These are phyloP conservation scores for Groenewaldozyma sp. DNA, from an alignment of 1,139 yeast genomes.

Conservation along the genomic window DNA sequence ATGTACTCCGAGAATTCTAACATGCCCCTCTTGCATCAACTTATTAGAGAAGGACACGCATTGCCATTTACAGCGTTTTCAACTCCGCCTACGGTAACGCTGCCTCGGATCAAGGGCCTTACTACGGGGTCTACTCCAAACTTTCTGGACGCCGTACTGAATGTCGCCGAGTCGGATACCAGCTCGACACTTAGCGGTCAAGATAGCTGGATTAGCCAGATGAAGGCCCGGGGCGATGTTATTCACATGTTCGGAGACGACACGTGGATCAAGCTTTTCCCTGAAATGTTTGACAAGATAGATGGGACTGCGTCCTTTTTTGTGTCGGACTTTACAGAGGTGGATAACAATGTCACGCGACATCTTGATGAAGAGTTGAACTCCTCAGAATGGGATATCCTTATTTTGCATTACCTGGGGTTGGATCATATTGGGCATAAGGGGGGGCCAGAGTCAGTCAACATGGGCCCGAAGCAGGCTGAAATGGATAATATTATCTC, in stretches of 20 bases:
- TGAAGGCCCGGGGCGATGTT: constrained; percentile 36
- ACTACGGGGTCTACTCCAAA: constrained; percentile 96
- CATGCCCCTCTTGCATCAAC: constrained; percentile 55
- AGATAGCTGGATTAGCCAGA: constrained; percentile 82
- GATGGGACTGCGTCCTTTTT: constrained; percentile 94
- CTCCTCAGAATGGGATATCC: constrained; percentile 59
- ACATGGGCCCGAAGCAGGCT: constrained; percentile 69
- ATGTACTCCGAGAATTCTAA: constrained; percentile 51
- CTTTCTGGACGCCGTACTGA: constrained; percentile 86
- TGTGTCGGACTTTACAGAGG: constrained; percentile 90
- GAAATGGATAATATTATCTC: constrained; percentile 75
- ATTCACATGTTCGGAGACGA: constrained; percentile 93
- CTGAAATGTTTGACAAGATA: constrained; percentile 47
- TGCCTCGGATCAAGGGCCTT: constrained; percentile 85
- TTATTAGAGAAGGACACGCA: constrained; percentile 61
- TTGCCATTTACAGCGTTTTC: constrained; percentile 86
- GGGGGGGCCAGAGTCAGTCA: constrained; percentile 76
- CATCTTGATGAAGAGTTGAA: constrained; percentile 55
- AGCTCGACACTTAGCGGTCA: constrained; percentile 66
- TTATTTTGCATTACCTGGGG: constrained; percentile 85
- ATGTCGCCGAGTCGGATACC: constrained; percentile 85
- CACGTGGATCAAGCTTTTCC: constrained; percentile 90
- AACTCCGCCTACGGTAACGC: constrained; percentile 93
- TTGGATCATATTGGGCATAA: constrained; percentile 96
- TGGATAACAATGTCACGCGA: constrained; percentile 85